These are phyloP conservation scores for Escallonia herrerae DNA, from an alignment of 129 eudicot species.

Conservation along the genomic window DNA sequence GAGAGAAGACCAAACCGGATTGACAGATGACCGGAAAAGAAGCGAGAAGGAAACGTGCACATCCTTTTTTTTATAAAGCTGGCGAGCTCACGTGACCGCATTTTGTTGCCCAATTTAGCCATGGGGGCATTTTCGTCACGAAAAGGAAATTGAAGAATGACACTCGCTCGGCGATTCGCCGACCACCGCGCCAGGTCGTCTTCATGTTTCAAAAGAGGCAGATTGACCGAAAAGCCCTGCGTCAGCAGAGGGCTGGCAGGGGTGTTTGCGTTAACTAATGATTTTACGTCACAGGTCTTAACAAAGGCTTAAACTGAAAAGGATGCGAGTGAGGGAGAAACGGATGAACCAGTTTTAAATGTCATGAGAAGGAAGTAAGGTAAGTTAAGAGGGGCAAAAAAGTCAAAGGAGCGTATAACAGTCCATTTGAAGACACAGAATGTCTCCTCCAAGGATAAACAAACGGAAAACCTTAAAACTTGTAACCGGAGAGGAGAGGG, in stretches of 20 bases:
- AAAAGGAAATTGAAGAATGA: not conserved
- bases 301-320: slow-evolving; percentile 11
- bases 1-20: slow-evolving; percentile 2
- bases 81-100: slow-evolving; percentile 6
- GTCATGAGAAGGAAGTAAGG: too few relatives aligned
- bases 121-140: slow-evolving; percentile 1
- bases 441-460: not conserved
- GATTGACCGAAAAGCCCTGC: not conserved
- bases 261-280: slow-evolving; percentile 7
- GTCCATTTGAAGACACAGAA: not conserved
- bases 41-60: not conserved
- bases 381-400: too few relatives aligned
- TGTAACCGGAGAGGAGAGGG: not conserved
- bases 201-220: not conserved
- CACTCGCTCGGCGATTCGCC: not conserved
- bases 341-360: not conserved
- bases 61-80: not conserved
- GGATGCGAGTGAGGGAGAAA: not conserved
- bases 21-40: slow-evolving; percentile 15
- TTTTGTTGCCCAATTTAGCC: not conserved
- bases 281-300: not conserved
- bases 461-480: not conserved
- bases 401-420: too few relatives aligned
- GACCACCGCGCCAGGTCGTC: not conserved
- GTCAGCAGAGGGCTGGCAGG: slow-evolving; percentile 1